phyloP scores from a whole-genome alignment of 1,139 yeast genomes.

The Magnusiomyces paraingens region DNA sequence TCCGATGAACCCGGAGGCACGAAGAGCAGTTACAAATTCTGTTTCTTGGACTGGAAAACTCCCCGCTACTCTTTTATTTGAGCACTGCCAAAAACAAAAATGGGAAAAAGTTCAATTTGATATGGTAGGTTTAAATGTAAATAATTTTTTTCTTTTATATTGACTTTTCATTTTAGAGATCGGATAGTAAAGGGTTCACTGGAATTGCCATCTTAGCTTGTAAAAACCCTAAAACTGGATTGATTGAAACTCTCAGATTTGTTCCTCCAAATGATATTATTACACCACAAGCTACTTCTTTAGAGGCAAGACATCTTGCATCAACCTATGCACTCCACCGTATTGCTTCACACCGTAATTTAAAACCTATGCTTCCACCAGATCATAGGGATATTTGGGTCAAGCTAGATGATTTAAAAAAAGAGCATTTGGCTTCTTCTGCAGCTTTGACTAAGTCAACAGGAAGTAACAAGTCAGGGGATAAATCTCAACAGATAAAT shows the following conservation, averaged over 20 bases:
- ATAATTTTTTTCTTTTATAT: neutral
- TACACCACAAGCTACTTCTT: slow-evolving; percentile 65
- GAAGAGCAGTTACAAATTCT: slow-evolving; percentile 44
- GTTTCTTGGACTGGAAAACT: slow-evolving; percentile 90
- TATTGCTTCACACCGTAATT: slow-evolving; percentile 69
- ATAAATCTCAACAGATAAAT: neutral
- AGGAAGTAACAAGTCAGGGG: neutral
- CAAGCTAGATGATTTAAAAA: slow-evolving; percentile 51
- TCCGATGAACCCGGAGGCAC: slow-evolving; percentile 17
- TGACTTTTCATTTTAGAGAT: slow-evolving; percentile 23
- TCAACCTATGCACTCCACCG: slow-evolving; percentile 85
- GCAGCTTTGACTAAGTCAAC: slow-evolving; percentile 17
- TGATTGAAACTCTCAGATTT: slow-evolving; percentile 52
- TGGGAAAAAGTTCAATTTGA: slow-evolving; percentile 86
- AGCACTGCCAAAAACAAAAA: slow-evolving; percentile 78
- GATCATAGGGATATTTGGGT: slow-evolving; percentile 77
- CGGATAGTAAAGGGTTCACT: slow-evolving; percentile 47
- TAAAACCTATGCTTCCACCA: slow-evolving; percentile 82
- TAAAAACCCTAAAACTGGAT: slow-evolving; percentile 77
- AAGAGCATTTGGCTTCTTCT: slow-evolving; percentile 16
- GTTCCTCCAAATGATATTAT: slow-evolving; percentile 51
- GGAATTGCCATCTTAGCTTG: slow-evolving; percentile 59
- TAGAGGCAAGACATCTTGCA: slow-evolving; percentile 84
- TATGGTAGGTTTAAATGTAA: slow-evolving; percentile 39
- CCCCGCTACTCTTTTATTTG: slow-evolving; percentile 81